Evolutionary conservation across 1,284 basidiomycete species (phyloP).

Genomic region (Ustilago tritici): DNA sequence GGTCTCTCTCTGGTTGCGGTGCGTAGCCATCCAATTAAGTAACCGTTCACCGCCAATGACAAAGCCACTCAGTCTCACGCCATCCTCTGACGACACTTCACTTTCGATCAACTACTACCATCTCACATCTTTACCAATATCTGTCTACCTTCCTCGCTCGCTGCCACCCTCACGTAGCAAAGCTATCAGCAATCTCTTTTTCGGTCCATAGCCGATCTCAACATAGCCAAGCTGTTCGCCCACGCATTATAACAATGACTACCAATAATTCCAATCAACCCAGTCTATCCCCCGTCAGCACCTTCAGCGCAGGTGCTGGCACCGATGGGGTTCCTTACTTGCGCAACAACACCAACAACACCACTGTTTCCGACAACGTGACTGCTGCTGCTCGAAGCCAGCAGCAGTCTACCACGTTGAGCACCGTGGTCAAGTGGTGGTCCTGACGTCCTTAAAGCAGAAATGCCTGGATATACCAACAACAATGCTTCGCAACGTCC

Average conservation of each 20-base stretch:
- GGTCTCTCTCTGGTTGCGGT: conserved; percentile 8
- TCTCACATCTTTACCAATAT: background rate
- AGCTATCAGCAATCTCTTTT: background rate
- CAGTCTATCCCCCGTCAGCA: conserved; percentile 54
- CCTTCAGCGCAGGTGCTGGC: conserved; percentile 46
- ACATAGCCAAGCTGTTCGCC: conserved; percentile 51
- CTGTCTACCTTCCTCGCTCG: background rate
- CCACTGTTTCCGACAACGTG: background rate
- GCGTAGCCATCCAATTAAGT: background rate
- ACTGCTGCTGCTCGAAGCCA: conserved; percentile 35
- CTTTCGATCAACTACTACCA: conserved; percentile 6
- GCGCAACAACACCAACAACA: conserved; percentile 20
- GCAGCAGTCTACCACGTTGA: conserved; percentile 56
- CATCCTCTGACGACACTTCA: background rate
- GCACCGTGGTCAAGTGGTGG: conserved; percentile 62
- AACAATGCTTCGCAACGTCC: conserved; percentile 36
- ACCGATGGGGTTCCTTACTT: conserved; percentile 51
- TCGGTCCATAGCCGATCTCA: background rate
- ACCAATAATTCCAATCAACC: conserved; percentile 50
- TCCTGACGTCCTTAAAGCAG: conserved; percentile 58
- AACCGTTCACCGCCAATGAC: background rate
- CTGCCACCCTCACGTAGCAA: conserved; percentile 2
- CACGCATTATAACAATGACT: conserved; percentile 43
- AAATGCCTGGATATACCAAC: conserved; percentile 57
- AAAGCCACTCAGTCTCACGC: background rate